Base-by-base conservation (phyloP, 139 green algal species). In the Picochlorum sp. region DNA sequence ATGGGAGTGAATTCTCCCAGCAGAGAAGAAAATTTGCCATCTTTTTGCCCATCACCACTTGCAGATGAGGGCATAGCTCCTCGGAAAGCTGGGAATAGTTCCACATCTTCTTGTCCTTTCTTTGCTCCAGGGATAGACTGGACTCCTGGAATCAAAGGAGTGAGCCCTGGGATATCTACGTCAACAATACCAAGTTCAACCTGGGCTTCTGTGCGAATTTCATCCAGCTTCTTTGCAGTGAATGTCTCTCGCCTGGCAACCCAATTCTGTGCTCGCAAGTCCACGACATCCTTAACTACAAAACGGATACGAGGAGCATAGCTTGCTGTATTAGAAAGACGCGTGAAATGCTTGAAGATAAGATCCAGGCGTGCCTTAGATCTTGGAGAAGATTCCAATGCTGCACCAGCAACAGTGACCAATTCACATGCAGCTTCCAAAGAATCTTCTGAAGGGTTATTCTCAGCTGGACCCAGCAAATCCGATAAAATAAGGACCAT, bases 371-470 rank as follows among this genome's bases (percentile, higher is more conserved):
- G 25, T 20, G 59, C n/a, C 50, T 64, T 67, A 31, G 53, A 61
- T 57, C 70, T 66, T 25, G 40, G 25, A 31, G 65, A 69, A 33
- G 66, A 68, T 29, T 89, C 79, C 28, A 89, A 30, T 57, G 57
- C 24, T 55, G 41, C 64, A 8, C 83, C 81, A 26, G 73, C 79
- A 2, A 79, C 88, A 43, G 72, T 81, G 7, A 98, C 51, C 57
- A 96, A 79, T 70, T 96, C 89, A 57, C 88, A 95, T 35, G 92
- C 78, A 3, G 85, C 79, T 84, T 98, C 91, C 5, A 97, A 65
- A 56, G 85, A 87, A 57, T 98, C 92, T 63, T 95, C 85, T 0
- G 79, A 63, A 3, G 85, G 90, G 32, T 57, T 36, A 25, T 28
- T 37, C 29, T 81, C 73, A 13, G 57, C 10, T 7, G 36, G 47